Conservation (phyloP, 164 flowering plant genomes). For the Tetrastigma voinierianum region DNA sequence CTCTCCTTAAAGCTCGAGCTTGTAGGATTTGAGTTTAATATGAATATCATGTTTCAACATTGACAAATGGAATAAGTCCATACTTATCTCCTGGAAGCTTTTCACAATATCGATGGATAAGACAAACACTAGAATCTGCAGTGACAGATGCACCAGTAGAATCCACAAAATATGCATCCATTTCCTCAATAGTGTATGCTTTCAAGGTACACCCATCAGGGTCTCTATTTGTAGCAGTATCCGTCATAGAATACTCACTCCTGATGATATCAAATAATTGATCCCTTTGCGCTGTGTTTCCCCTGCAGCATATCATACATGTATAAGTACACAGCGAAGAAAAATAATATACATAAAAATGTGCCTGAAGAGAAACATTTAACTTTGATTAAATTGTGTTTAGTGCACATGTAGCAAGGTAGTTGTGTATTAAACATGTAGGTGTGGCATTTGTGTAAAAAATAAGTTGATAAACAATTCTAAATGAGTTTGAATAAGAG, state of each 20-base stretch:
- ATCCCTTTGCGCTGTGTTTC: slow-evolving; percentile 63
- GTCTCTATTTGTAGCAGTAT: slow-evolving; percentile 54
- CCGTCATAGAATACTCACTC: slow-evolving; percentile 63
- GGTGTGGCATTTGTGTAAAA: too few relatives aligned
- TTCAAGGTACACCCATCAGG: slow-evolving; percentile 30
- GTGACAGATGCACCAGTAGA: slow-evolving; percentile 77
- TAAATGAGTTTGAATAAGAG: background rate
- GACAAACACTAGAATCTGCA: slow-evolving; percentile 64
- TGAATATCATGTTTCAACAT: background rate
- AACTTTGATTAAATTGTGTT: too few relatives aligned
- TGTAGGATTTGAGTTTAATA: too few relatives aligned
- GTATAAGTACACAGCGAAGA: background rate
- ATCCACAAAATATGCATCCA: slow-evolving; percentile 47
- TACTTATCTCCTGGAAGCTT: slow-evolving; percentile 81
- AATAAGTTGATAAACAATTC: too few relatives aligned
- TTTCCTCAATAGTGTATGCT: slow-evolving; percentile 28
- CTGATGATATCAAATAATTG: slow-evolving; percentile 55
- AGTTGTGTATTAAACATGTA: too few relatives aligned
- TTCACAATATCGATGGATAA: slow-evolving; percentile 61
- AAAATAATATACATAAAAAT: background rate
- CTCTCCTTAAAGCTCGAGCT: too few relatives aligned
- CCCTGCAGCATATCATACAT: slow-evolving; percentile 44
- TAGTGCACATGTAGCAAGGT: too few relatives aligned
- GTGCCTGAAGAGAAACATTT: background rate
- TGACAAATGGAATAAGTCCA: slow-evolving; percentile 4